Base-by-base conservation (phyloP, 805 yeast genomes). In the Metschnikowia arizonensis region DNA sequence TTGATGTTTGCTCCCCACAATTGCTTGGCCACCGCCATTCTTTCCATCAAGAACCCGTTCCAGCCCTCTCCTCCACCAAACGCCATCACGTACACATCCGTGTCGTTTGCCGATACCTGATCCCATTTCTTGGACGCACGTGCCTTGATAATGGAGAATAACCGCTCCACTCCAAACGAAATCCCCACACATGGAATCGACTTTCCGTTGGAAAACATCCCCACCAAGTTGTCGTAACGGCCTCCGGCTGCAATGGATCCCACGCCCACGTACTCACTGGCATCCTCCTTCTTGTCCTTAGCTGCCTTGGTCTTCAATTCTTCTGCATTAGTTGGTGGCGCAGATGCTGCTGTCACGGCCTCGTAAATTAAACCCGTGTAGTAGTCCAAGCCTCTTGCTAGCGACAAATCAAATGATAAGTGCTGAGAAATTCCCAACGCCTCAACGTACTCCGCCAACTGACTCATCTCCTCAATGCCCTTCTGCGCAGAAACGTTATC, bases 181-280 rank as follows among this genome's bases (percentile, higher is more conserved):
- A 91, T 74, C 65, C 99, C 99, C 45, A 93, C 95, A 73, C 99
- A 93, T 23, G 99, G 99, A 60, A 93, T 89, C 18, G 90, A 84
- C 68, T 87, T 88, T 55, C 93, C 89, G 55, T 82, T 83, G 34
- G 95, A 82, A 64, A 93, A 93, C 99, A 93, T 93, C 56, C 97
- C 97, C 31, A 93, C 98, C 49, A 93, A 78, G 59, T 85, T 85
- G 66, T 93, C 99, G 67, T 93, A 93, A 67, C 99, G 87, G 53
- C 99, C 99, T 70, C 99, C 99, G 40, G 96, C 99, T 42, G 97
- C 96, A 60, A 93, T 89, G 5, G 99, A 93, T 29, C 99, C 99
- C 34, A 91, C 96, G 57, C 99, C 99, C 44, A 93, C 98, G 57
- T 86, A 88, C 53, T 88, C 97, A 43, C 95, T 86, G 46, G 96